These are phyloP conservation scores for Aspergillus sergii DNA, from an alignment of 2,329 filamentous ascomycete genomes.

Conservation along the genomic window DNA sequence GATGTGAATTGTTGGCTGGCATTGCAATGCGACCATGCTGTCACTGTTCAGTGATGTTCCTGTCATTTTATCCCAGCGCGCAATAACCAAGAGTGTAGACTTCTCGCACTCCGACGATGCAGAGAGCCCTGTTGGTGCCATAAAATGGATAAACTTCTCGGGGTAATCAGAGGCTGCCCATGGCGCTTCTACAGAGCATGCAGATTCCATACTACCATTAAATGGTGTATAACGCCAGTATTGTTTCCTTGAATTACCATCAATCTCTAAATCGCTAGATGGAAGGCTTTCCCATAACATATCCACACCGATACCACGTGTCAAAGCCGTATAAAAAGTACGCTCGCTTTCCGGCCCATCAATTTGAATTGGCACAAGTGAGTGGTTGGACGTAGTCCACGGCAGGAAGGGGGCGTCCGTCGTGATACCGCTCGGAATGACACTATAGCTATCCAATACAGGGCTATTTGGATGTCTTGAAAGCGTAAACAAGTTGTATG, in stretches of 20 bases:
- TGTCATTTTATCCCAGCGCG: not conserved
- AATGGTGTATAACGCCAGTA: constrained; percentile 2
- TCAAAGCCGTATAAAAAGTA: not conserved
- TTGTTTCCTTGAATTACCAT: not conserved
- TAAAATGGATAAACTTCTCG: not conserved
- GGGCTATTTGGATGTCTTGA: not conserved
- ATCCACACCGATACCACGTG: constrained; percentile 5
- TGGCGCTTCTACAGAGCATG: not conserved
- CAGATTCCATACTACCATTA: not conserved
- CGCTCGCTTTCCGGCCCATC: not conserved
- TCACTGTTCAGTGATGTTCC: not conserved
- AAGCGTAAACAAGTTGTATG: not conserved
- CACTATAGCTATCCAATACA: not conserved
- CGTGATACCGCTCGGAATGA: not conserved
- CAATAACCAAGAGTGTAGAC: not conserved
- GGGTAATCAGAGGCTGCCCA: too few species aligned
- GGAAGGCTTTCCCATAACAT: not conserved
- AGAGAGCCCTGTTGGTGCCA: not conserved
- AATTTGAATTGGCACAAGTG: not conserved
- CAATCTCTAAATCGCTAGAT: not conserved
- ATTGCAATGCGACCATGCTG: constrained; percentile 3
- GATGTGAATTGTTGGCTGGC: constrained; percentile 6
- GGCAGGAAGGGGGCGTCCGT: not conserved
- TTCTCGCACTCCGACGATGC: not conserved
- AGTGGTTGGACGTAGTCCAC: constrained; percentile 4